phyloP scores from a whole-genome alignment of 1,284 basidiomycete species.

The Ganoderma leucocontextum region DNA sequence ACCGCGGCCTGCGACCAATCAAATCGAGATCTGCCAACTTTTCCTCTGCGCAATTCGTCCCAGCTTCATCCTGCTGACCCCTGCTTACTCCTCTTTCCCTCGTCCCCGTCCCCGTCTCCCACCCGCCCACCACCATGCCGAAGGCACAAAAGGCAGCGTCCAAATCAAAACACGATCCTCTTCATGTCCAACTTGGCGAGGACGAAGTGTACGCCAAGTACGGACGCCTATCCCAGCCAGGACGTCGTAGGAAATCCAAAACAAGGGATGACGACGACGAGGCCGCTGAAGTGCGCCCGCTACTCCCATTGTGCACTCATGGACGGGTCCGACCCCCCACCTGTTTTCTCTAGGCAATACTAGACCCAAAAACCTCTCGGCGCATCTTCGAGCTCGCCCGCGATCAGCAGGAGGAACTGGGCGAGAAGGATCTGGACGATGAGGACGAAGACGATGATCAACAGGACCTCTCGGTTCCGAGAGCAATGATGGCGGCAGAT shows the following conservation, averaged over 20 bases:
- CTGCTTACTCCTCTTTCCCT: constrained; percentile 13
- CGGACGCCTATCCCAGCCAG: constrained; percentile 78
- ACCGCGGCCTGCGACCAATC: constrained; percentile 25
- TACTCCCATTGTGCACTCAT: not conserved
- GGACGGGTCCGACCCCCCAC: not conserved
- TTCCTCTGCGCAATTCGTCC: constrained; percentile 4
- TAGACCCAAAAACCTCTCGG: constrained; percentile 88
- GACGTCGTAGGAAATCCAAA: constrained; percentile 72
- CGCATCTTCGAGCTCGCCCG: constrained; percentile 93
- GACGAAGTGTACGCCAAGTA: constrained; percentile 82
- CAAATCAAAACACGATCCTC: constrained; percentile 82
- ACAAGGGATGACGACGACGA: constrained; percentile 57
- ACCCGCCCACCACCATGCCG: constrained; percentile 59
- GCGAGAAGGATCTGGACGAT: constrained; percentile 58
- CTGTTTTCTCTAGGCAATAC: constrained; percentile 59
- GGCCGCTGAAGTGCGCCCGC: constrained; percentile 57
- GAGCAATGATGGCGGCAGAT: constrained; percentile 41
- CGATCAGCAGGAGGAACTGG: constrained; percentile 93
- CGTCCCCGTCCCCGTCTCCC: constrained; percentile 1
- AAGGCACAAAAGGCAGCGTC: constrained; percentile 58
- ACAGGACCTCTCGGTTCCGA: constrained; percentile 42
- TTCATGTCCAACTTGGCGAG: constrained; percentile 82
- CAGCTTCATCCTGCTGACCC: constrained; percentile 17
- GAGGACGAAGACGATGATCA: constrained; percentile 51
- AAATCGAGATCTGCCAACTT: constrained; percentile 27